phyloP scores from a whole-genome alignment of 257 asterid genomes.

The Dorcoceras hygrometricum region DNA sequence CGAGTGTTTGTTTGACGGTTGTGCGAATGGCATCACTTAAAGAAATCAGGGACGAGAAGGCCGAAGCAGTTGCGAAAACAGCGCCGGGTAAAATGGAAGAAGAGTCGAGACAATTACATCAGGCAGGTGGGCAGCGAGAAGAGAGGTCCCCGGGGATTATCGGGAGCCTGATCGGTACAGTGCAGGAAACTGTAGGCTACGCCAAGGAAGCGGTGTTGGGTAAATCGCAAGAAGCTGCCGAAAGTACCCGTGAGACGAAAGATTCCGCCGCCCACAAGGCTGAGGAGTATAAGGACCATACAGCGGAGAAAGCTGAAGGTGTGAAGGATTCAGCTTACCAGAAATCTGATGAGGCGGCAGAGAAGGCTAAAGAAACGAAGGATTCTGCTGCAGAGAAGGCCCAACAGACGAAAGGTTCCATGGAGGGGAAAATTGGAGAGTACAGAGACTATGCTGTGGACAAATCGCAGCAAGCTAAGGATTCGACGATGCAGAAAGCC shows the following conservation, averaged over 20 bases:
- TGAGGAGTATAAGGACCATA: not conserved
- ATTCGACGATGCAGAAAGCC: too few species aligned
- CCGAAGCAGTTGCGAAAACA: slow-evolving; percentile 48
- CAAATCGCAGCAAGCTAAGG: slow-evolving; percentile 19
- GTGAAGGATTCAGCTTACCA: not conserved
- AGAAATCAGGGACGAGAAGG: slow-evolving; percentile 42
- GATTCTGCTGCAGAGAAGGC: slow-evolving; percentile 22
- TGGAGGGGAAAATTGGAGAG: not conserved
- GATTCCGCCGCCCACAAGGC: slow-evolving; percentile 22
- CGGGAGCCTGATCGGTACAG: slow-evolving; percentile 35
- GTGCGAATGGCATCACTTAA: slow-evolving; percentile 50
- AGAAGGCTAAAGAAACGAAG: not conserved
- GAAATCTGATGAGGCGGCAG: not conserved
- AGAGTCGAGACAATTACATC: slow-evolving; percentile 1
- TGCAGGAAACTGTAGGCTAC: slow-evolving; percentile 38
- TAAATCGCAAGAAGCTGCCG: slow-evolving; percentile 45
- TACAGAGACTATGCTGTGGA: slow-evolving; percentile 4
- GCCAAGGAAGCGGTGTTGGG: slow-evolving; percentile 56
- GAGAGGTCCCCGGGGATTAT: slow-evolving; percentile 40
- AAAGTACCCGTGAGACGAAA: slow-evolving; percentile 20
- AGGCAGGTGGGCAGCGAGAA: slow-evolving; percentile 19
- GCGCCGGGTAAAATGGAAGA: slow-evolving; percentile 36
- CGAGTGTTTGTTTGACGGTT: too few species aligned
- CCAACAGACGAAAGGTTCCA: slow-evolving; percentile 21
- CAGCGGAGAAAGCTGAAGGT: not conserved